Base-by-base conservation (phyloP, 805 yeast genomes). In the Cyberlindnera suaveolens region DNA sequence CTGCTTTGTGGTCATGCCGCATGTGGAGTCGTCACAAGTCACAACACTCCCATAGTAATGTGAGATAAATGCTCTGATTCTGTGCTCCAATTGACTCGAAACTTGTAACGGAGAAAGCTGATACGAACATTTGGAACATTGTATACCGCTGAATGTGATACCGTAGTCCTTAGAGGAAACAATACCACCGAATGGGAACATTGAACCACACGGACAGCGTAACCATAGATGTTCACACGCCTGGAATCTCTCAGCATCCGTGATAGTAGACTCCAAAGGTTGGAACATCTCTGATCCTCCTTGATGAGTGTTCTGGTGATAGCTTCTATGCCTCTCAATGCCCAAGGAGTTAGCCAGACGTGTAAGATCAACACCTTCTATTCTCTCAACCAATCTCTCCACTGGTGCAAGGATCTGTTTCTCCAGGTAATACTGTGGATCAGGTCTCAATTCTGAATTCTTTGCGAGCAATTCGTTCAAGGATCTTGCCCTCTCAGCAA, bases 391-490 rank as follows among this genome's bases (percentile, higher is more conserved):
- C 41, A 93, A 70, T 64, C 99, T 79, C 59, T 87, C 95, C 9
- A 93, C 80, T 4, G 97, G 97, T 2, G 95, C 89, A 55, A 85
- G 78, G 9, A 93, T 75, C 64, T 93, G 99, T 61, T 88, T 85
- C 51, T 82, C 93, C 52, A 91, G 68, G 61, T 93, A 93, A 58
- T 76, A 90, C 33, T 69, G 72, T 1, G 85, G 74, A 63, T 93
- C 99, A 1, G 93, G 88, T 47, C 63, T 68, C 46, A 82, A 73
- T 4, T 65, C 64, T 8, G 71, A 67, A 32, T 68, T 63, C 42
- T 75, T 77, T 30, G 65, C 59, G 58, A 83, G 61, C 7, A 89
- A 74, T 54, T 91, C 97, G 51, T 77, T 80, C 42, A 87, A 70
- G 0, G 96, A 79, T 46, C 86, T 75, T 0, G 99, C 96, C 44